Conservation (phyloP, 495 filamentous ascomycete species). For the Podospora pseudopauciseta region DNA sequence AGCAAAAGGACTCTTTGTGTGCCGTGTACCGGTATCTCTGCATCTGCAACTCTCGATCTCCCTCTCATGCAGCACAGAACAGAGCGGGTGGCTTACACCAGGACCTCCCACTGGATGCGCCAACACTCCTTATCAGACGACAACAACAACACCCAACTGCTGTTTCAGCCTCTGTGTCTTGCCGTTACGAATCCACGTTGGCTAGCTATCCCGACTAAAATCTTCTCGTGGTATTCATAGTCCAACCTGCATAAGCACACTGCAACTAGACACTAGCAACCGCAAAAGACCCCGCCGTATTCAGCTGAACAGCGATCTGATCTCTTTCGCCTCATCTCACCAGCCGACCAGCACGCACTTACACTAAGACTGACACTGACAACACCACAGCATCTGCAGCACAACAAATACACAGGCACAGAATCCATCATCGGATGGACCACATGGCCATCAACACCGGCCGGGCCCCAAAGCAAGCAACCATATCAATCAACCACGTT, state of each 20-base stretch:
- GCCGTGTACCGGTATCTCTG: background rate
- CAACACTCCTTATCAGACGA: background rate
- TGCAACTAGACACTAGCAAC: background rate
- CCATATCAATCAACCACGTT: background rate
- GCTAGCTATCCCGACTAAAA: background rate
- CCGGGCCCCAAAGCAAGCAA: background rate
- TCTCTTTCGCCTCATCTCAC: background rate
- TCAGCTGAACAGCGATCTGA: background rate
- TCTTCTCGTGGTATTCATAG: background rate
- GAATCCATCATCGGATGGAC: background rate
- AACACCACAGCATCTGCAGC: background rate
- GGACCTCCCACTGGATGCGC: background rate
- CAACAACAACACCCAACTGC: background rate
- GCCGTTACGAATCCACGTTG: conserved; percentile 2
- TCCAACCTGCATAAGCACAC: background rate
- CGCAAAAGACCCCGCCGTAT: background rate
- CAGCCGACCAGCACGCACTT: background rate
- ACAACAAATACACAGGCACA: background rate
- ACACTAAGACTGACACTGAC: background rate
- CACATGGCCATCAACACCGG: background rate
- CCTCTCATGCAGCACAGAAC: background rate
- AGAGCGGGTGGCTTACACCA: background rate
- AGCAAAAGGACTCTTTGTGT: background rate
- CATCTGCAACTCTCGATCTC: background rate
- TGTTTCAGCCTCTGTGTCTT: conserved; percentile 9